Base-by-base conservation (phyloP, 208 protist genomes). In the Trypanosoma avium region DNA sequence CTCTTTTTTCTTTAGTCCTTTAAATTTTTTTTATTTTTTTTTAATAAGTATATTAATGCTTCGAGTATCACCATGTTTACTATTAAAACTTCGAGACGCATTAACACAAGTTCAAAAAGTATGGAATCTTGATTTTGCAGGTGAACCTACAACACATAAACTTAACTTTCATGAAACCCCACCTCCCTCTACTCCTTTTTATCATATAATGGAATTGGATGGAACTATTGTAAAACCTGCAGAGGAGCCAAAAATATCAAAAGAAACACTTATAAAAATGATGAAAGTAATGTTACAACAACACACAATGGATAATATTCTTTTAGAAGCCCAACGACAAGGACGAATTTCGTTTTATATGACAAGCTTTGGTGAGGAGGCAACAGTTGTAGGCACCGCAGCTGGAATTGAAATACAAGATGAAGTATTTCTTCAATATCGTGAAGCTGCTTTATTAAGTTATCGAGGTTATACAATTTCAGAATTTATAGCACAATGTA, bases 291-390 rank as follows among this genome's bases (percentile, higher is more conserved):
- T 99, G 97, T 38, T 98, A n/a, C 42, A 47, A 29, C 82, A 96
- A 30, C 93, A 96, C 62, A 85, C 84, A 19, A 95, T 98, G 75
- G 97, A 98, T 71, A 77, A 72, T 35, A 88, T 98, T 63, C 67
- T 99, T 22, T 91, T 98, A 57, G 89, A 98, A 60, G 82, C 86
- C 10, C 94, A 98, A 68, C 77, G 94, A 15, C 97, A 99, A 74
- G 97, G 97, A 7, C 88, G 97, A 32, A 97, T 99, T 56, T 97
- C 92, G 22, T 99, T 99, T 77, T 99, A 98, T 79, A 97, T 99
- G 93, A 98, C 97, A 13, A 86, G 81, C 65, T 97, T 92, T 62
- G 97, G 98, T 26, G 98, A 99, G 77, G 96, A 99, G 73, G 97
- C 83, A 19, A 81, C 89, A 26, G 85, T 97, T 40, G 81, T 98